A percentile compares a stretch with the other conserved stretches of the same genome.
These are phyloP conservation scores for Phytophthora fragariae DNA, from an alignment of 352 stramenopile species.

Conservation along the genomic window DNA sequence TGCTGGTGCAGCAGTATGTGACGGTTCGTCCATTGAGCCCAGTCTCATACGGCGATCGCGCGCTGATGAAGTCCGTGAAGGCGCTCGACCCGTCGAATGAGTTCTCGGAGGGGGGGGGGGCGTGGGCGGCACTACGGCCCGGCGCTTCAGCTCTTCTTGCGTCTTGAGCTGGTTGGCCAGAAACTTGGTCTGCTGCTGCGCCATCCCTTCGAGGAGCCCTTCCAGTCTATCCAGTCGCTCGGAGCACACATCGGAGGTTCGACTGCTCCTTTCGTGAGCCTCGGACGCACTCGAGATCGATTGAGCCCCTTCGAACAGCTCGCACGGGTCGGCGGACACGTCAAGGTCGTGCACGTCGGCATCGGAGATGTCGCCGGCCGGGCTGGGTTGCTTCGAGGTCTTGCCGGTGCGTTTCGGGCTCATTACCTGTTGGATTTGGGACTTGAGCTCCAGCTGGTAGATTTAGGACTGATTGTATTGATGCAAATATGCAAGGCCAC, in stretches of 20 bases:
- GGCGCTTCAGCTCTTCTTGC: not conserved
- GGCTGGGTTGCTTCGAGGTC: too few relatives aligned
- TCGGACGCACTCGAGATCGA: slow-evolving; percentile 8
- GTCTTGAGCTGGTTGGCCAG: slow-evolving; percentile 6
- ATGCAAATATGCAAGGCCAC: too few relatives aligned
- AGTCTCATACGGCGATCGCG: too few relatives aligned
- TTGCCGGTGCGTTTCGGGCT: too few relatives aligned
- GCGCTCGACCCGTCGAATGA: not conserved
- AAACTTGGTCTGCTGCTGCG: slow-evolving; percentile 5
- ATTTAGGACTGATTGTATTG: too few relatives aligned
- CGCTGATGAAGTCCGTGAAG: slow-evolving; percentile 5
- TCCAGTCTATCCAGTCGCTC: slow-evolving; percentile 7
- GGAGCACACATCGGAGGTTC: slow-evolving; percentile 10
- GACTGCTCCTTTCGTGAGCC: slow-evolving; percentile 6
- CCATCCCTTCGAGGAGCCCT: slow-evolving; percentile 14
- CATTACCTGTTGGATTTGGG: too few relatives aligned
- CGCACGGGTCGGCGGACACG: slow-evolving; percentile 2
- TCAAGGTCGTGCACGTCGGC: slow-evolving; percentile 1
- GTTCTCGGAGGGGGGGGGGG: not conserved
- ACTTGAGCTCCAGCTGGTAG: too few relatives aligned
- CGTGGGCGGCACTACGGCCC: not conserved
- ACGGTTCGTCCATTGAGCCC: too few relatives aligned
- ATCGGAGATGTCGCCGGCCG: too few relatives aligned
- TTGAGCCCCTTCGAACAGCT: slow-evolving; percentile 9
- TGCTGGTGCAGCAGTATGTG: too few relatives aligned